A percentile compares a stretch with the other conserved stretches of the same genome.
Conservation (phyloP, 1,139 yeast genomes). For the Wickerhamomyces sp. region DNA sequence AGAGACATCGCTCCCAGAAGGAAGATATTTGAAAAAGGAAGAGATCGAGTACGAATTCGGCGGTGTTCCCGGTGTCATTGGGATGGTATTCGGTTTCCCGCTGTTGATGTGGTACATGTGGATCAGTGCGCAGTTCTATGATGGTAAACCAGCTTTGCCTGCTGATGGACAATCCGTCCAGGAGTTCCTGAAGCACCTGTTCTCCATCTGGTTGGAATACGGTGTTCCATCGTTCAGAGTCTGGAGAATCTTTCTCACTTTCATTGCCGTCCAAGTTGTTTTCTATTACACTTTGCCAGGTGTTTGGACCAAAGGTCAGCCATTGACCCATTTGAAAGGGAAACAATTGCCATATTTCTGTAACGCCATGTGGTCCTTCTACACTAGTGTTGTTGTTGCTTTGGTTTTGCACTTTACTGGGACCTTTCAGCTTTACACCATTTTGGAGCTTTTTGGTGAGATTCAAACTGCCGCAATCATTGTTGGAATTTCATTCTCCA, state of each 20-base stretch:
- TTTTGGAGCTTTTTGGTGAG: constrained; percentile 81
- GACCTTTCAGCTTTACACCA: constrained; percentile 62
- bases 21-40: constrained; percentile 34
- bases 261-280: constrained; percentile 62
- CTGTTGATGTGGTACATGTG: constrained; percentile 94
- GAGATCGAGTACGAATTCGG: constrained; percentile 81
- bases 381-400: constrained; percentile 56
- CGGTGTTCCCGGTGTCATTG: constrained; percentile 84
- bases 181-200: constrained; percentile 46
- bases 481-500: constrained; percentile 64
- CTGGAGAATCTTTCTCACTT: constrained; percentile 66
- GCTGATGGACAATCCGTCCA: constrained; percentile 49
- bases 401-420: constrained; percentile 68
- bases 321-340: constrained; percentile 72
- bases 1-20: constrained; percentile 3
- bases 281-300: constrained; percentile 92
- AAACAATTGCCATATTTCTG: constrained; percentile 87
- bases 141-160: constrained; percentile 72
- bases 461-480: constrained; percentile 89
- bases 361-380: constrained; percentile 84
- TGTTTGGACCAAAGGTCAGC: constrained; percentile 91
- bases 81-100: constrained; percentile 95
- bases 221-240: constrained; percentile 69
- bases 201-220: constrained; percentile 36
- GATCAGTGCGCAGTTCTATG: constrained; percentile 79